Evolutionary conservation across 2,329 filamentous ascomycete species (phyloP), one percentile per base, ranked within the genome.

Genomic region (Aspergillus alliaceus): DNA sequence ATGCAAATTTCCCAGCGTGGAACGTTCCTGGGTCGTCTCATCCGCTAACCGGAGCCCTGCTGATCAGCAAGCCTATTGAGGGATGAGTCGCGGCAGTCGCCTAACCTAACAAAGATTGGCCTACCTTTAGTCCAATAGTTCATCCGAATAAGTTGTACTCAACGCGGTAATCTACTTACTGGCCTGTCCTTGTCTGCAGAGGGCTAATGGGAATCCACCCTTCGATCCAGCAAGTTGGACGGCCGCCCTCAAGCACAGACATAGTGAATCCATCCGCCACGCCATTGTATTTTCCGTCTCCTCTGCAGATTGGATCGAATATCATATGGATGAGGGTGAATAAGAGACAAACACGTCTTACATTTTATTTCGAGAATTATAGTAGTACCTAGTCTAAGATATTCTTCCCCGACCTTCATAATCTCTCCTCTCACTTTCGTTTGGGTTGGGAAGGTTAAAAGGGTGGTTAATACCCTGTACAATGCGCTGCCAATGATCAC

Each of bases 1-100:
- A 57, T 46, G 44, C 46, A 54, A 51, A 49, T 34, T 34, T 51
- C 55, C 54, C 52, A 52, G 51, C 31, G 51, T 51, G 56, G 55
- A 63, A 59, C 57, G 62, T 64, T 63, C 62, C 62, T 63, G 62
- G 59, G 59, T 64, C 56, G 51, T 49, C 59, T 63, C 53, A 53
- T 46, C 47, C 53, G 18, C 51, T 53, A 59, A 60, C 53, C 55
- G 55, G 56, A 59, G 61, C 59, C 54, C 57, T 59, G 61, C 54
- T 57, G 59, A 60, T 60, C 61, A 40, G 46, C 59, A 59, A 58
- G 51, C 54, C 50, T 52, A 56, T 57, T 46, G 50, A 52, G 49
- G 53, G 53, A 58, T 60, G 51, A 51, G 51, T 53, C 34, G n/a
- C 44, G 44, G 44, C 25, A 47, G 14, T 31, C 25, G 31, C 8